These are phyloP conservation scores for Musa beccarii DNA, from an alignment of 176 grass and related monocot species.

Conservation along the genomic window DNA sequence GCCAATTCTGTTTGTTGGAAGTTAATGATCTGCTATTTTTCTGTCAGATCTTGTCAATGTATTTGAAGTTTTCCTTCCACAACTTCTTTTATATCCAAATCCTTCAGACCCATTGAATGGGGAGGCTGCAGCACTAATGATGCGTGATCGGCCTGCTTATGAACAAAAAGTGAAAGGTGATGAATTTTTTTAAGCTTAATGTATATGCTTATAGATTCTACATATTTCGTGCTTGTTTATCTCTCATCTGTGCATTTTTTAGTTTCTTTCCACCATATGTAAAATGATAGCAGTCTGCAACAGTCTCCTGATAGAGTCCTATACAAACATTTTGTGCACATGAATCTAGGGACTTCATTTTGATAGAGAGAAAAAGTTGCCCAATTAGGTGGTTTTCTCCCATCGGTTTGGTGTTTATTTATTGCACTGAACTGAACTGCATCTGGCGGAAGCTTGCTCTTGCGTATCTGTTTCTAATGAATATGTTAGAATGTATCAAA, in stretches of 20 bases:
- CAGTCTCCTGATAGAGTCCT: no score
- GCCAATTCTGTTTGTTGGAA: not conserved
- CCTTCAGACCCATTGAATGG: conserved; percentile 18
- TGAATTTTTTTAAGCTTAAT: not conserved
- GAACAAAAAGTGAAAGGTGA: conserved; percentile 20
- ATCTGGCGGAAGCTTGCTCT: no score
- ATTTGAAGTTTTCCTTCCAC: conserved; percentile 14
- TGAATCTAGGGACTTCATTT: no score
- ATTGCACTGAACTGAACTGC: no score
- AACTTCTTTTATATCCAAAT: conserved; percentile 15
- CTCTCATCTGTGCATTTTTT: not conserved
- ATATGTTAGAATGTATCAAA: no score
- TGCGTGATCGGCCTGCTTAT: conserved; percentile 15
- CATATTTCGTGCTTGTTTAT: not conserved
- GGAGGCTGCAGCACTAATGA: conserved; percentile 18
- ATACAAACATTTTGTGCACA: no score
- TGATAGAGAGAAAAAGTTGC: no score
- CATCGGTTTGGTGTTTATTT: no score
- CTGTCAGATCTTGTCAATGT: conserved; percentile 18
- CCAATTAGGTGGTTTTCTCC: no score
- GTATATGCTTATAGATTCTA: not conserved
- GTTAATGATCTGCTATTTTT: not conserved
- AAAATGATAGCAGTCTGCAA: not conserved
- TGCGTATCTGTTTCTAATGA: no score
- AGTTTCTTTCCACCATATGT: not conserved